Percentiles rank a stretch among this genome's conserved stretches.
Conservation (phyloP, 176 grass and related monocot species). For the Avena atlantica region DNA sequence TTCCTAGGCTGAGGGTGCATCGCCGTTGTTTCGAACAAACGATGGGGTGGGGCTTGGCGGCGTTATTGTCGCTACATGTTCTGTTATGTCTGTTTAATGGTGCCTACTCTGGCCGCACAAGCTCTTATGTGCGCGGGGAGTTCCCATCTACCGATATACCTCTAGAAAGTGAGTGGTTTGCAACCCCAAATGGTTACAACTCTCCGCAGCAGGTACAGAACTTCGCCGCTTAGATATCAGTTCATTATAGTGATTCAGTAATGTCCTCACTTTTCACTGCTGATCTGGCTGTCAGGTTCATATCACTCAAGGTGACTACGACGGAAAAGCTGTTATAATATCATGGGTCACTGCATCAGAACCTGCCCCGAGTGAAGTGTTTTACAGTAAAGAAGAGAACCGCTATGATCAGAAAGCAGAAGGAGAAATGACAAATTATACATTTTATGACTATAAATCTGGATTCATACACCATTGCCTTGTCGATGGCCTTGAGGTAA, state of each 20-base stretch:
- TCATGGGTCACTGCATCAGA: constrained; percentile 85
- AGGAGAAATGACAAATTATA: constrained; percentile 81
- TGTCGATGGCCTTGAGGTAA: constrained; percentile 80
- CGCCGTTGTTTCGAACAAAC: constrained; percentile 39
- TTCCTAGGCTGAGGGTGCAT: constrained; percentile 41
- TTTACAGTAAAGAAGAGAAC: constrained; percentile 68
- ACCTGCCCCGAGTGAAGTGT: constrained; percentile 68
- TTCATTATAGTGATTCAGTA: background rate
- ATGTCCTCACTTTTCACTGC: background rate
- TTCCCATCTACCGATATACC: constrained; percentile 86
- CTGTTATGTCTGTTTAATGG: constrained; percentile 51
- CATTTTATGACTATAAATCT: constrained; percentile 92
- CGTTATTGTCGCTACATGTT: constrained; percentile 45
- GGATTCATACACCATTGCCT: constrained; percentile 96
- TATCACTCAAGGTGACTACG: constrained; percentile 97
- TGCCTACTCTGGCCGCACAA: constrained; percentile 64
- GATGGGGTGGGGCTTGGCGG: constrained; percentile 36
- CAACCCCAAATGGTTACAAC: constrained; percentile 77
- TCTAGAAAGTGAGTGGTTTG: constrained; percentile 76
- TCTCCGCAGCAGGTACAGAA: constrained; percentile 79
- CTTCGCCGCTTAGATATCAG: constrained; percentile 1
- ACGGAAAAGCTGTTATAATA: constrained; percentile 87
- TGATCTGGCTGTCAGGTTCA: constrained; percentile 68
- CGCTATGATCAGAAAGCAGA: constrained; percentile 66
- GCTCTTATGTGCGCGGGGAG: constrained; percentile 73